A percentile compares a stretch with the other conserved stretches of the same genome.
Conservation (phyloP, 208 protist species). For the Leishmania lainsoni region DNA sequence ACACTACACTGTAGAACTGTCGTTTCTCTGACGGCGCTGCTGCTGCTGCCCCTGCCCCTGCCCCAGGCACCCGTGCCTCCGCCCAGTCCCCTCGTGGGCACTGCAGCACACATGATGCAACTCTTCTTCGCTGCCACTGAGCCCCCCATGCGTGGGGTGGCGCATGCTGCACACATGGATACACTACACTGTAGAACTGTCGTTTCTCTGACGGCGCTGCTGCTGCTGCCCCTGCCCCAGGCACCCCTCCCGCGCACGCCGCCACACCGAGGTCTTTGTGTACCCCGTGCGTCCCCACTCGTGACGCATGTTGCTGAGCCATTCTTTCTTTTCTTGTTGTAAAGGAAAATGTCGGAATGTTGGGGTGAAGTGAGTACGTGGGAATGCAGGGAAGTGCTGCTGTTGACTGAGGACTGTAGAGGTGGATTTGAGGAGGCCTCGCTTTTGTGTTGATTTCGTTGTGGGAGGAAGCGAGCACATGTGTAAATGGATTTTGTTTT, state of each 20-base stretch:
- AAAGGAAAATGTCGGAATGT: too few species aligned
- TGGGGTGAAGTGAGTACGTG: too few species aligned
- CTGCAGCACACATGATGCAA: neutral
- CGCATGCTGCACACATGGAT: constrained; percentile 23
- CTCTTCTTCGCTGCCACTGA: constrained; percentile 19
- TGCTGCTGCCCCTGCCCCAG: neutral
- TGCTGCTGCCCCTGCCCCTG: too few species aligned
- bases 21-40: too few species aligned
- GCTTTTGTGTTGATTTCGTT: too few species aligned
- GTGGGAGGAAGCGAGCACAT: too few species aligned
- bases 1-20: too few species aligned
- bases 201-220: constrained; percentile 10
- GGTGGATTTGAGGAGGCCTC: too few species aligned
- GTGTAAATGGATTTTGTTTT: too few species aligned
- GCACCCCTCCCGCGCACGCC: neutral
- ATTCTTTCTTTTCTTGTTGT: too few species aligned
- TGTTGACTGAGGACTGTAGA: too few species aligned
- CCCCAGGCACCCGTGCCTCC: neutral
- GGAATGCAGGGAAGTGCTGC: too few species aligned
- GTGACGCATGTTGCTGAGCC: neutral
- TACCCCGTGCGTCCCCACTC: constrained; percentile 16
- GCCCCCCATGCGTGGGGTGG: constrained; percentile 8
- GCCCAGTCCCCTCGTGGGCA: neutral
- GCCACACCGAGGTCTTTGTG: constrained; percentile 10
- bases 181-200: constrained; percentile 17